A percentile compares a stretch with the other conserved stretches of the same genome.
These are phyloP conservation scores for Pycnococcus provasolii DNA, from an alignment of 139 green algal genomes.

Conservation along the genomic window DNA sequence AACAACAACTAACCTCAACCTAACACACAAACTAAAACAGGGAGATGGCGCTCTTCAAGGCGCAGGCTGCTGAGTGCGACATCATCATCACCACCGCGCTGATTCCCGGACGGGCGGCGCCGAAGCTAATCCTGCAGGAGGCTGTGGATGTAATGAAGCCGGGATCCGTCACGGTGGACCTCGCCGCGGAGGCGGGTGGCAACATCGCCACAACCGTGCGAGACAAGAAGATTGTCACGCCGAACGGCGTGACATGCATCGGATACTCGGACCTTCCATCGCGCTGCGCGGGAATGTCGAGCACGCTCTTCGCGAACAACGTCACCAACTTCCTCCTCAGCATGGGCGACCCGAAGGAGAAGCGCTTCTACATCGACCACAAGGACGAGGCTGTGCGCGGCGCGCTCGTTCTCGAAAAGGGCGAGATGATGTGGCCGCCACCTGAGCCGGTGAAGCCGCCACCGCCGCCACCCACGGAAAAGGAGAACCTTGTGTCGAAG, in stretches of 20 bases:
- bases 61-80: slow-evolving; percentile 67
- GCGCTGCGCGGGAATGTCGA: slow-evolving; percentile 9
- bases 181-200: slow-evolving; percentile 26
- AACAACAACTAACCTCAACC: no score
- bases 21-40: no score
- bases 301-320: slow-evolving; percentile 28
- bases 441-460: slow-evolving; percentile 33
- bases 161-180: slow-evolving; percentile 27
- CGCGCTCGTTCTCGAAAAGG: slow-evolving; percentile 62
- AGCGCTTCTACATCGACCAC: slow-evolving; percentile 63
- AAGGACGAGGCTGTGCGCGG: slow-evolving; percentile 64
- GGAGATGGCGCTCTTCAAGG: slow-evolving; percentile 48
- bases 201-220: slow-evolving; percentile 26
- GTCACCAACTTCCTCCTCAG: slow-evolving; percentile 25
- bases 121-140: slow-evolving; percentile 52
- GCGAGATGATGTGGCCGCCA: slow-evolving; percentile 65
- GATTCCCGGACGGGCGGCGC: slow-evolving; percentile 28
- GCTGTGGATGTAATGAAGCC: slow-evolving; percentile 35
- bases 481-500: not conserved
- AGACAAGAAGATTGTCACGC: slow-evolving; percentile 7
- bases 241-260: slow-evolving; percentile 25
- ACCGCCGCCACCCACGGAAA: slow-evolving; percentile 16
- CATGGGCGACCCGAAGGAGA: slow-evolving; percentile 35
- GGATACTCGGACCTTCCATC: slow-evolving; percentile 29
- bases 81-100: slow-evolving; percentile 32